A percentile compares a stretch with the other conserved stretches of the same genome.
Evolutionary conservation across 495 filamentous ascomycete genomes (phyloP).

Genomic region (Elasticomyces elasticus): DNA sequence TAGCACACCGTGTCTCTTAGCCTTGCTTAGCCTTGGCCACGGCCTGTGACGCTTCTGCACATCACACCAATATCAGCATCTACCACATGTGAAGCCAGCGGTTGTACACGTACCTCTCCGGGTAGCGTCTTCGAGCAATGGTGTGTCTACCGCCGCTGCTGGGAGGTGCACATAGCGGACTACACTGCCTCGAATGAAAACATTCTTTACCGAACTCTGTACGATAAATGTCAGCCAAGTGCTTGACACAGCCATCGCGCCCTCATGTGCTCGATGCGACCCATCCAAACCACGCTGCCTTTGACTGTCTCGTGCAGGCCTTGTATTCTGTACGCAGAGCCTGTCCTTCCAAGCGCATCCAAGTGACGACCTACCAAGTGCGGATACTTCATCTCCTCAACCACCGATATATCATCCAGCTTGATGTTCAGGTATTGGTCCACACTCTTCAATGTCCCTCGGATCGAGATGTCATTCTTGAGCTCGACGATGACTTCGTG

Average conservation of each 20-base stretch:
- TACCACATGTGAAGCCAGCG: neutral
- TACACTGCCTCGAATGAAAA: constrained; percentile 94
- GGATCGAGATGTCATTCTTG: constrained; percentile 97
- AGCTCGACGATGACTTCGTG: constrained; percentile 93
- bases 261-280: neutral
- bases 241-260: neutral
- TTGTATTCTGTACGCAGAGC: neutral
- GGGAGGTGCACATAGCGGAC: constrained; percentile 94
- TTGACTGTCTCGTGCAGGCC: neutral
- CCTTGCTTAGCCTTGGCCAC: constrained; percentile 23
- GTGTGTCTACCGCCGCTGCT: constrained; percentile 75
- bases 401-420: constrained; percentile 82
- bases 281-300: neutral
- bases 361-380: constrained; percentile 54
- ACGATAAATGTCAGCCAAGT: constrained; percentile 3
- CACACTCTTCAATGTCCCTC: constrained; percentile 87
- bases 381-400: constrained; percentile 86
- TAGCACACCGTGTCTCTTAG: neutral
- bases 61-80: neutral
- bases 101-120: constrained; percentile 56
- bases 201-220: constrained; percentile 85
- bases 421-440: constrained; percentile 99
- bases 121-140: constrained; percentile 88
- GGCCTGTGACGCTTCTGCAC: constrained; percentile 23
- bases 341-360: neutral